Conservation (phyloP, 2,329 filamentous ascomycete genomes). For the Dactylellina parvicollis region DNA sequence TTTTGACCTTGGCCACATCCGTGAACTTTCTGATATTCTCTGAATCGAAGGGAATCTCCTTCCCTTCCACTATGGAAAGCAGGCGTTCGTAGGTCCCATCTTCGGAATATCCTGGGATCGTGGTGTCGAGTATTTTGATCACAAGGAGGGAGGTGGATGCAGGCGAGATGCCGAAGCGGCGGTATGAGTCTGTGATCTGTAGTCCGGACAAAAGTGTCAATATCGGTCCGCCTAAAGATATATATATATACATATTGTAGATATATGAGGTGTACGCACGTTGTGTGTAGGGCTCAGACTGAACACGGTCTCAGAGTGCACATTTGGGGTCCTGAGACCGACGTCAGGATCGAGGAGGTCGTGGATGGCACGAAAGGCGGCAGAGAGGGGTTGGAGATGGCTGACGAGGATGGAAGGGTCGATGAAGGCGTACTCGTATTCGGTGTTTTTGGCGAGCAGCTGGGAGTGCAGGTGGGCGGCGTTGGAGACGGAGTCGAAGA, state of each 20-base stretch:
- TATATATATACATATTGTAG: background rate
- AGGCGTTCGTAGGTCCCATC: slow-evolving; percentile 57
- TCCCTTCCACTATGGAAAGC: slow-evolving; percentile 71
- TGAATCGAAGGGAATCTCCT: slow-evolving; percentile 70
- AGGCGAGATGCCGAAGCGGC: slow-evolving; percentile 82
- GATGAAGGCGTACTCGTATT: slow-evolving; percentile 92
- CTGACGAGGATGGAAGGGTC: slow-evolving; percentile 78
- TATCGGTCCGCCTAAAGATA: too few species aligned
- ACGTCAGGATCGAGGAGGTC: slow-evolving; percentile 67
- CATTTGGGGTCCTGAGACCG: slow-evolving; percentile 77
- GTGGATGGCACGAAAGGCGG: slow-evolving; percentile 79
- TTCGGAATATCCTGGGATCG: slow-evolving; percentile 61
- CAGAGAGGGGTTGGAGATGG: slow-evolving; percentile 68
- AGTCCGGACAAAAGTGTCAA: background rate
- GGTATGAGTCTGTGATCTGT: slow-evolving; percentile 90
- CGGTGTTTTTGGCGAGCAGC: slow-evolving; percentile 81
- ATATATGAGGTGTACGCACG: slow-evolving; percentile 63
- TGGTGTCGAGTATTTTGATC: slow-evolving; percentile 74
- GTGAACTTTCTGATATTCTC: slow-evolving; percentile 69
- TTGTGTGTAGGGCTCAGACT: slow-evolving; percentile 84
- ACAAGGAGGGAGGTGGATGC: slow-evolving; percentile 77
- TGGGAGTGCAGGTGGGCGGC: slow-evolving; percentile 80
- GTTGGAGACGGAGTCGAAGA: slow-evolving; percentile 82
- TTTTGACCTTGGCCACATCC: slow-evolving; percentile 77
- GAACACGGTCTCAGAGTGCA: slow-evolving; percentile 88